phyloP scores from a whole-genome alignment of 106 monocot species.

The Allium sativum region DNA sequence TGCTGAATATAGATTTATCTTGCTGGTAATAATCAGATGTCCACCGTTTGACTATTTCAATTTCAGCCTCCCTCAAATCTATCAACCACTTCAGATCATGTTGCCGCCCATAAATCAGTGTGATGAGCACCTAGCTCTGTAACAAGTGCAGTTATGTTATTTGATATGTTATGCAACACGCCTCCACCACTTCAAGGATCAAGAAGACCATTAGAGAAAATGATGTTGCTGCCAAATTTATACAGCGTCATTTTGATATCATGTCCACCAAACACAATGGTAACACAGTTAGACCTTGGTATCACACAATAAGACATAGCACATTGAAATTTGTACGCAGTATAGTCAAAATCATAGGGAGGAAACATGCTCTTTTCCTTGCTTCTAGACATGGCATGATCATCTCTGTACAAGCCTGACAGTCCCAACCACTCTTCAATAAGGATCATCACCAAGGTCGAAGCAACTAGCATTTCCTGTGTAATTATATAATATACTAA shows the following conservation, averaged over 20 bases:
- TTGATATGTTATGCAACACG: constrained; percentile 79
- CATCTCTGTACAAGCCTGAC: constrained; percentile 98
- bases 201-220: constrained; percentile 89
- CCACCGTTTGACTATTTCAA: constrained; percentile 58
- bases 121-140: constrained; percentile 84
- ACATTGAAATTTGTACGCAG: constrained; percentile 37
- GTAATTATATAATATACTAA: constrained; percentile 82
- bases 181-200: constrained; percentile 98
- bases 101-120: constrained; percentile 63
- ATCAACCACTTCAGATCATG: constrained; percentile 81
- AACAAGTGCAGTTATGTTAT: constrained; percentile 67
- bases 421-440: constrained; percentile 89
- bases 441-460: constrained; percentile 83
- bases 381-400: constrained; percentile 79
- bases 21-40: constrained; percentile 42
- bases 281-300: constrained; percentile 72
- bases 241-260: constrained; percentile 39
- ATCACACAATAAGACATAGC: constrained; percentile 37
- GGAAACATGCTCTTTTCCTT: constrained; percentile 75
- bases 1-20: constrained; percentile 8
- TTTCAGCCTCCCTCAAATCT: constrained; percentile 47
- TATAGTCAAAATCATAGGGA: constrained; percentile 49
- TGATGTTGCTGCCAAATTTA: constrained; percentile 90
- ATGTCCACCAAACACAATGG: constrained; percentile 90
- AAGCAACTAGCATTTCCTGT: constrained; percentile 73